phyloP scores from a whole-genome alignment of 225 moss, liverwort and hornwort genomes.

The Bryoerythrophyllum caledonicum region DNA sequence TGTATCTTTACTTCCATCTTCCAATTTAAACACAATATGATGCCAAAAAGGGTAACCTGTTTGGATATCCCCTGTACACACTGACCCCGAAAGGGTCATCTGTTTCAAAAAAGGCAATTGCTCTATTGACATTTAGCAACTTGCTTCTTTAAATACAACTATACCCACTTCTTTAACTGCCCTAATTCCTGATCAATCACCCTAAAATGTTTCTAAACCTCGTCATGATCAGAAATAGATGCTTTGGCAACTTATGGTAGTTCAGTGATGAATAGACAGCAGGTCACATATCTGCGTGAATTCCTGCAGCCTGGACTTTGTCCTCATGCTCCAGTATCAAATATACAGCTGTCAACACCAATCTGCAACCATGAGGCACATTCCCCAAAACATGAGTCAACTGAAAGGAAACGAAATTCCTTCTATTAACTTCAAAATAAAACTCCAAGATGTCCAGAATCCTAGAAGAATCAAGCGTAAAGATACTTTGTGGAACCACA shows the following conservation, averaged over 20 bases:
- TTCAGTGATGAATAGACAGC: constrained; percentile 10
- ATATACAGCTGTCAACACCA: constrained; percentile 57
- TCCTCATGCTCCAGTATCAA: constrained; percentile 56
- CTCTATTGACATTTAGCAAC: background rate
- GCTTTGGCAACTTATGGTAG: constrained; percentile 12
- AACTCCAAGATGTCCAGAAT: background rate
- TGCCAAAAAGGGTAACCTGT: background rate
- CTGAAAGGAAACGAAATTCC: background rate
- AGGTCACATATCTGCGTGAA: constrained; percentile 51
- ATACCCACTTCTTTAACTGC: background rate
- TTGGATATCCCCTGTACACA: background rate
- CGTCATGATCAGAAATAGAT: background rate
- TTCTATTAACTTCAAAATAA: background rate
- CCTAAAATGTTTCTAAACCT: background rate
- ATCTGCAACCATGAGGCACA: constrained; percentile 40
- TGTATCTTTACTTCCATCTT: background rate
- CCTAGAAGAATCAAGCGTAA: constrained; percentile 2
- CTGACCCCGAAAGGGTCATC: background rate
- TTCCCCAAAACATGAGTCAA: background rate
- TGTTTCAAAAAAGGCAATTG: background rate
- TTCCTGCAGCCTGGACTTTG: constrained; percentile 31
- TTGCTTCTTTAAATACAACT: background rate
- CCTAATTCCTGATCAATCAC: background rate
- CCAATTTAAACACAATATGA: background rate
- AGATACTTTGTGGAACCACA: background rate